These are phyloP conservation scores for Babesia microti DNA, from an alignment of 169 alveolate genomes.

Conservation along the genomic window DNA sequence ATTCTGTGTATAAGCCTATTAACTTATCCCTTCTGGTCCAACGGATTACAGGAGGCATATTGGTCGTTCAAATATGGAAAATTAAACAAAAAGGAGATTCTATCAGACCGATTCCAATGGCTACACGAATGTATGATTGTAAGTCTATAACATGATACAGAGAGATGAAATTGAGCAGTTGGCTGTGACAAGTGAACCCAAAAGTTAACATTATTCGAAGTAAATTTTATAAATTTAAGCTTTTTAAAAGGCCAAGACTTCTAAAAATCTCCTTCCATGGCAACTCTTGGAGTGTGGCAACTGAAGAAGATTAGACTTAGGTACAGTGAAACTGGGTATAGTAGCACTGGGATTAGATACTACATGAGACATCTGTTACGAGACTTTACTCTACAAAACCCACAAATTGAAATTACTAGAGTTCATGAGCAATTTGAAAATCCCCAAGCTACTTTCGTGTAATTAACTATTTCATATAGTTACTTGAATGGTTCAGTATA, in stretches of 20 bases:
- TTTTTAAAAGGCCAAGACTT: too few relatives aligned
- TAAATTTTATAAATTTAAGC: too few relatives aligned
- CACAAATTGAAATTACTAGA: constrained; percentile 52
- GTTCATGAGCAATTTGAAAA: constrained; percentile 65
- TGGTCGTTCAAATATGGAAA: constrained; percentile 56
- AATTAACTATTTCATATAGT: constrained; percentile 6
- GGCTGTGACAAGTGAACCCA: too few relatives aligned
- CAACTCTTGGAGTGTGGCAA: constrained; percentile 60
- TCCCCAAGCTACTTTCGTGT: constrained; percentile 60
- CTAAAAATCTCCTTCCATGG: too few relatives aligned
- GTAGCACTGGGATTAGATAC: constrained; percentile 59
- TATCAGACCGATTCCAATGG: constrained; percentile 64
- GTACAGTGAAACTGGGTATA: constrained; percentile 66
- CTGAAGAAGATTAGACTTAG: constrained; percentile 45
- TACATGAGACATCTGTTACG: constrained; percentile 54
- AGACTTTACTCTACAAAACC: constrained; percentile 46
- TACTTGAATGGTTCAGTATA: constrained; percentile 55
- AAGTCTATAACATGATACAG: constrained; percentile 34
- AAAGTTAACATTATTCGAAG: too few relatives aligned
- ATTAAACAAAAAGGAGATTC: constrained; percentile 56
- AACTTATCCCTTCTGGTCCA: not conserved
- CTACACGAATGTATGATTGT: constrained; percentile 62
- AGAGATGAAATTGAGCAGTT: too few relatives aligned
- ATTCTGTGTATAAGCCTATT: too few relatives aligned
- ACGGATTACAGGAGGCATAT: constrained; percentile 43